A percentile compares a stretch with the other conserved stretches of the same genome.
phyloP scores from a whole-genome alignment of 305 asterid genomes.

The Fraxinus floribunda region DNA sequence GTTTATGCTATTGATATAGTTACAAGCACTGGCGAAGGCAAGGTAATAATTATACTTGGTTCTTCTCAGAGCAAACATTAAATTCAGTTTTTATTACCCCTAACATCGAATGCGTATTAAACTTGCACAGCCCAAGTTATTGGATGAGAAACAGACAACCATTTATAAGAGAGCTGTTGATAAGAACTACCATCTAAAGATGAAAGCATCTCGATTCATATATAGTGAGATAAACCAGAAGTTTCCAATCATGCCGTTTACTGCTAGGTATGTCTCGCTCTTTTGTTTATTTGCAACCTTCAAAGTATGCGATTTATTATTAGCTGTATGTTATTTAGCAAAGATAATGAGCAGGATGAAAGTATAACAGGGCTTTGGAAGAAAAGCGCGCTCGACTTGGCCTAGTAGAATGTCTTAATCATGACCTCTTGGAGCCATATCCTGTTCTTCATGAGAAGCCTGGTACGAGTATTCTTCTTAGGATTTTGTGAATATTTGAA shows the following conservation, averaged over 20 bases:
- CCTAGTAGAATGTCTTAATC: conserved; percentile 85
- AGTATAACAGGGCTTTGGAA: conserved; percentile 76
- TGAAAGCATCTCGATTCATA: conserved; percentile 79
- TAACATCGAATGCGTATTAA: not conserved
- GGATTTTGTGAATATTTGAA: not conserved
- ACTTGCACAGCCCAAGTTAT: conserved; percentile 61
- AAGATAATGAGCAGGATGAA: conserved; percentile 6
- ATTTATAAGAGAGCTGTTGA: conserved; percentile 76
- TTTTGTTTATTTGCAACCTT: not conserved
- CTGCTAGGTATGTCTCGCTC: conserved; percentile 58
- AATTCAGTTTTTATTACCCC: not conserved
- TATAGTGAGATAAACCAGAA: conserved; percentile 76
- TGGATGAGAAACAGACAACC: conserved; percentile 80
- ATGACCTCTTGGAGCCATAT: conserved; percentile 89
- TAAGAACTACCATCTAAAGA: conserved; percentile 64
- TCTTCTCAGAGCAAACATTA: not conserved
- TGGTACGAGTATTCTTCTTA: conserved; percentile 38
- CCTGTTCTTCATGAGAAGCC: conserved; percentile 97
- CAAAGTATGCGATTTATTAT: not conserved
- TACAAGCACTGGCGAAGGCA: conserved; percentile 88
- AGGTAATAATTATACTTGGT: conserved; percentile 38
- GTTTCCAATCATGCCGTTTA: conserved; percentile 87
- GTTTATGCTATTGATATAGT: conserved; percentile 85
- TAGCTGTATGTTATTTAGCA: not conserved
- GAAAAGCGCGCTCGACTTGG: conserved; percentile 95